Base-by-base conservation (phyloP, 2,329 filamentous ascomycete species). In the Pseudohalonectria lignicola region DNA sequence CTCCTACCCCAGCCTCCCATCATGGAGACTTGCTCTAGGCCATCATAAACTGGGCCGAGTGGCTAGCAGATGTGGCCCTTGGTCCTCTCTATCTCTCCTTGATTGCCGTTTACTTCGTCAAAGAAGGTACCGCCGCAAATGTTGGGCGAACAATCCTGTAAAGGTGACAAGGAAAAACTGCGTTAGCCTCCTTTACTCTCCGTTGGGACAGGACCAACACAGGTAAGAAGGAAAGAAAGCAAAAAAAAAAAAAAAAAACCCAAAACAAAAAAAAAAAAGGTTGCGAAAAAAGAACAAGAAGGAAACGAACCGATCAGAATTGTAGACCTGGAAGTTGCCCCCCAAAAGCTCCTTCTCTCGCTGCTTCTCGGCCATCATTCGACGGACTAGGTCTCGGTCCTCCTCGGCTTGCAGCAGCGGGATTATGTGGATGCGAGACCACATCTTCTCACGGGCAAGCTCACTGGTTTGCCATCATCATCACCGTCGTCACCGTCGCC, bases 401-500 rank as follows among this genome's bases (percentile, higher is more conserved):
- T 94, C 87, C 59, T 98, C 92, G 40, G 92, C 92, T 61, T 96
- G 90, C 46, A 98, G 77, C 46, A 94, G 67, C 41, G 92, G 92
- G 54, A 90, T 92, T 47, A 98, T 73, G 65, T 96, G 79, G 64
- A 98, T 94, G 57, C 92, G 82, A 44, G 86, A 78, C 92, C 92
- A 98, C 77, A 94, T 92, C 72, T 96, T 98, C 59, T 98, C 92
- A 52, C 92, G 86, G 46, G 80, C 85, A 49, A 94, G 80, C 64
- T 98, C 92, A 56, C 88, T 95, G 53, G 41, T 19, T 1, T 7
- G n/a, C n/a, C n/a, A n/a, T 7, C 8, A 26, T 7, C 25, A 13
- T 26, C 25, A 13, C 13, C 25, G 25, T 26, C 25, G 25, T 26
- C 25, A 26, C 8, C 25, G n/a, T n/a, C n/a, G n/a, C n/a, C n/a